Evolutionary conservation across 805 yeast species (phyloP).

Genomic region (Kazachstania kunashirensis): DNA sequence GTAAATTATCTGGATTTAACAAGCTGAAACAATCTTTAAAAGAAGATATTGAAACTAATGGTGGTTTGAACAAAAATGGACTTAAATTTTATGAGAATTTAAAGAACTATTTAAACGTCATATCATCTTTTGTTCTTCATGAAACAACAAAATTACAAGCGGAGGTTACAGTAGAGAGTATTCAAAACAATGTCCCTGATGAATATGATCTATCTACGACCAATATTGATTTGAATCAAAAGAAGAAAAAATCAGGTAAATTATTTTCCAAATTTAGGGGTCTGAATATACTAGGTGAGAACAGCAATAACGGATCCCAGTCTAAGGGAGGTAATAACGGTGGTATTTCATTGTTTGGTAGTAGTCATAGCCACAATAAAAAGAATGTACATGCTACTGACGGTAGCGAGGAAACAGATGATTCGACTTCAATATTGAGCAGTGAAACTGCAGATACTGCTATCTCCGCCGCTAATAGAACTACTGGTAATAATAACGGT

Average conservation of each 20-base stretch:
- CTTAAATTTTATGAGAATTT: constrained; percentile 34
- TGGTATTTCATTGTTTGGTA: constrained; percentile 3
- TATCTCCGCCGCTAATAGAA: not conserved
- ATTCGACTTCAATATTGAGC: constrained; percentile 6
- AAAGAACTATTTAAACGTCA: constrained; percentile 39
- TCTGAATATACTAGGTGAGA: constrained; percentile 2
- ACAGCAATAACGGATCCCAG: not conserved
- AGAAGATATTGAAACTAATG: constrained; percentile 28
- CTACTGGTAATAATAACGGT: constrained; percentile 1
- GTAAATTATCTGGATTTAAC: constrained; percentile 25
- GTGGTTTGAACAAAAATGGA: constrained; percentile 27
- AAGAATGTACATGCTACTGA: not conserved
- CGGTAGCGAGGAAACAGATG: constrained; percentile 9
- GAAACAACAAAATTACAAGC: constrained; percentile 66
- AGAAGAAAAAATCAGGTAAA: constrained; percentile 42
- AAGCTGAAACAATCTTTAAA: constrained; percentile 31
- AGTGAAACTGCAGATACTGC: constrained; percentile 3
- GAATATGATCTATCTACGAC: constrained; percentile 59
- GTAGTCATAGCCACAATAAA: not conserved
- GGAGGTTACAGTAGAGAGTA: constrained; percentile 85
- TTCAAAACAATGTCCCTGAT: constrained; percentile 66
- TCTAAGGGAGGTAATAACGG: not conserved
- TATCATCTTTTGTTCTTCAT: constrained; percentile 56
- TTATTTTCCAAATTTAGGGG: constrained; percentile 36
- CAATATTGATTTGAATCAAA: constrained; percentile 34